phyloP scores from a whole-genome alignment of 2,329 filamentous ascomycete species.

The Cyphellophora europaea region DNA sequence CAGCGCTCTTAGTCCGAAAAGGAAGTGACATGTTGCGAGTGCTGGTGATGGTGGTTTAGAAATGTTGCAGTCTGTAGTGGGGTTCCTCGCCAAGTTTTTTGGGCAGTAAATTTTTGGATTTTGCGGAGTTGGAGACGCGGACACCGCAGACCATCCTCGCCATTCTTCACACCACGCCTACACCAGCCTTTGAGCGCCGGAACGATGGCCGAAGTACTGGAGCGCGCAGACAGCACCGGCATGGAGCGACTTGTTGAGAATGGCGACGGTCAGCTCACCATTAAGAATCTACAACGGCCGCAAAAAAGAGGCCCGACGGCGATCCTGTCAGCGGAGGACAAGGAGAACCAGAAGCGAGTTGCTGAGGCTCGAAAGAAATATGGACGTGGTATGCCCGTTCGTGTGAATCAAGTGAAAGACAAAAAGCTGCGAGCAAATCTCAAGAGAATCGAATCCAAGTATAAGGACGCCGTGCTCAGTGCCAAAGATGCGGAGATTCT shows the following conservation, averaged over 20 bases:
- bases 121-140: too few species aligned
- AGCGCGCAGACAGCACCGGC: neutral
- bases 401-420: conserved; percentile 66
- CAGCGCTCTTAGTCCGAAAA: neutral
- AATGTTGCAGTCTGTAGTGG: neutral
- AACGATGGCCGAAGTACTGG: neutral
- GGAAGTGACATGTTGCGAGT: neutral
- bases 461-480: conserved; percentile 68
- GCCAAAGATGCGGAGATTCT: conserved; percentile 95
- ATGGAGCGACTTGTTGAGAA: conserved; percentile 20
- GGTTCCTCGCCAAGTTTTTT: too few species aligned
- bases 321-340: conserved; percentile 21
- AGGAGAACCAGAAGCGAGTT: conserved; percentile 29
- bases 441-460: conserved; percentile 69
- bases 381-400: conserved; percentile 70
- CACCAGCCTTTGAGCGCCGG: neutral
- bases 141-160: too few species aligned
- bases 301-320: conserved; percentile 15
- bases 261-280: conserved; percentile 17
- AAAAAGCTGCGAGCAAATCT: conserved; percentile 82
- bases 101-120: too few species aligned
- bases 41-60: neutral
- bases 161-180: neutral
- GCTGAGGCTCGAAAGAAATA: conserved; percentile 62
- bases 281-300: conserved; percentile 17